Conservation (phyloP, 2,329 filamentous ascomycete genomes). For the Lasiodiplodia hormozganensis region DNA sequence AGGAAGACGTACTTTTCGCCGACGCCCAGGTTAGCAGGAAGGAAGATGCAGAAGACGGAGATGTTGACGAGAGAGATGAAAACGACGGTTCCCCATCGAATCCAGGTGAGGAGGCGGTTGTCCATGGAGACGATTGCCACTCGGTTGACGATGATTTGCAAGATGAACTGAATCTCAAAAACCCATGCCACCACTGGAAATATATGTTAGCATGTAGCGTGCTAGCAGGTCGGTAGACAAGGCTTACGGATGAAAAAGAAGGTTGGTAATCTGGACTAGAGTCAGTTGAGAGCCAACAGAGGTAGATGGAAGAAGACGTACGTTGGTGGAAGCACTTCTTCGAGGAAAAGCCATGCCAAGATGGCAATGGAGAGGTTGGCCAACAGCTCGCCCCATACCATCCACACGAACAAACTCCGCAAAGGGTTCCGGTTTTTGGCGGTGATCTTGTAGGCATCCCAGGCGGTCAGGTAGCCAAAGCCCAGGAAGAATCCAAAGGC, state of each 20-base stretch:
- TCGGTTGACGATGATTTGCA: constrained; percentile 42
- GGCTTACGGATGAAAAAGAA: constrained; percentile 29
- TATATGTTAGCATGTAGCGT: not conserved
- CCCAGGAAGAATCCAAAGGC: constrained; percentile 24
- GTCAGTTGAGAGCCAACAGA: not conserved
- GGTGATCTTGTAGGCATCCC: constrained; percentile 24
- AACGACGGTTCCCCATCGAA: constrained; percentile 33
- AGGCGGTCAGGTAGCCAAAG: constrained; percentile 27
- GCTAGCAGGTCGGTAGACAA: not conserved
- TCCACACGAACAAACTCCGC: constrained; percentile 43
- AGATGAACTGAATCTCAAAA: constrained; percentile 46
- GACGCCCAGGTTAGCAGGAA: constrained; percentile 39
- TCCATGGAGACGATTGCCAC: constrained; percentile 37
- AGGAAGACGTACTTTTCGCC: constrained; percentile 30
- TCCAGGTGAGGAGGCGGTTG: constrained; percentile 30
- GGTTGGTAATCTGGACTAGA: not conserved
- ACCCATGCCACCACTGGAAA: constrained; percentile 50
- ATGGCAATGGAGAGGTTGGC: constrained; percentile 50
- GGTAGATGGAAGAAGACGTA: constrained; percentile 26
- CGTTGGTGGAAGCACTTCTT: constrained; percentile 45
- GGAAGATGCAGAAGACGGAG: constrained; percentile 41
- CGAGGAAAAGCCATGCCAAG: constrained; percentile 51
- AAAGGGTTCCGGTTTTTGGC: constrained; percentile 14
- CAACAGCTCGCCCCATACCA: constrained; percentile 56
- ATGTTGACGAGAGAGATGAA: constrained; percentile 41